These are phyloP conservation scores for Zygosaccharomyces lentus DNA, from an alignment of 805 yeast genomes.

Conservation along the genomic window DNA sequence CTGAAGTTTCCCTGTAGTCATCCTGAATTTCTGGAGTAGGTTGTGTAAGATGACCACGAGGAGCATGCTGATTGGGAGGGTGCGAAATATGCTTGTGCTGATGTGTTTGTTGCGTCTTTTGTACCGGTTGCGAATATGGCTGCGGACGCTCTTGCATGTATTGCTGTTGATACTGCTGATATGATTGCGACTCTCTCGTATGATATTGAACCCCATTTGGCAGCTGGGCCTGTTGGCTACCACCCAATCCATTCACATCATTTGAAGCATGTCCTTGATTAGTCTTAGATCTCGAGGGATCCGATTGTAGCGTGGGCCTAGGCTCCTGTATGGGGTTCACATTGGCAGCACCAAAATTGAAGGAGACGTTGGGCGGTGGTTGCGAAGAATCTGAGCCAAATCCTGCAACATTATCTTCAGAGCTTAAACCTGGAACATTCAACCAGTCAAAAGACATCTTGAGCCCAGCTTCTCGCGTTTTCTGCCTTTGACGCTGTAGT, in stretches of 20 bases:
- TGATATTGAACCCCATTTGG: background rate
- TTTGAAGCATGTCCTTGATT: background rate
- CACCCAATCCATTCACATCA: background rate
- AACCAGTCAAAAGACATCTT: constrained; percentile 51
- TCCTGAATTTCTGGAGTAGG: background rate
- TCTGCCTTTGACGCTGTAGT: background rate
- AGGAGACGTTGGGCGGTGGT: constrained; percentile 52
- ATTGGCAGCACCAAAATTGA: constrained; percentile 31
- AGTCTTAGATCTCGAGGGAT: background rate
- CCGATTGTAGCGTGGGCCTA: background rate
- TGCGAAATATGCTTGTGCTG: background rate
- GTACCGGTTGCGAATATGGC: background rate
- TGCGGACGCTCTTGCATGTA: constrained; percentile 9
- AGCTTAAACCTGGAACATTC: constrained; percentile 39
- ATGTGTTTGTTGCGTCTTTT: background rate
- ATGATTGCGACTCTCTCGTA: background rate
- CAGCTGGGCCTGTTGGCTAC: background rate
- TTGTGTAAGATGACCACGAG: background rate
- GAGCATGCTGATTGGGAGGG: background rate
- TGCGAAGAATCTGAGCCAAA: constrained; percentile 7
- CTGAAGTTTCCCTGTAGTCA: constrained; percentile 27
- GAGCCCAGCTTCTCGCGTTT: constrained; percentile 8
- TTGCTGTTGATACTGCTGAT: constrained; percentile 7
- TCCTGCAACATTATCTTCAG: constrained; percentile 23
- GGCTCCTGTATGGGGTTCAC: background rate